These are phyloP conservation scores for Xylaria intraflava DNA, from an alignment of 495 filamentous ascomycete species.

Conservation along the genomic window DNA sequence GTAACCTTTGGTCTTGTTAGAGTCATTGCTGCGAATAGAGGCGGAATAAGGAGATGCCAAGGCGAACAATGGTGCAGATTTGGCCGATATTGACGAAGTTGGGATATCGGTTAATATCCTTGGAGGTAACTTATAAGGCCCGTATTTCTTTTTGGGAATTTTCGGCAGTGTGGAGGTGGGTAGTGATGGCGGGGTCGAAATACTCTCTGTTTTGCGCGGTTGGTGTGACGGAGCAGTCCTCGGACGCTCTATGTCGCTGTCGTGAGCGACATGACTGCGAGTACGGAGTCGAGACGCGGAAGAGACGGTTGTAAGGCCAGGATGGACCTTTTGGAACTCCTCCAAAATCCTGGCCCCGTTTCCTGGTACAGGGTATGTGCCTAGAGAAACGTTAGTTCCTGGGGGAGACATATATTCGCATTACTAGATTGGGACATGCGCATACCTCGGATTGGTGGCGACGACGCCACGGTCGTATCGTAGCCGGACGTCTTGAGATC, in stretches of 20 bases:
- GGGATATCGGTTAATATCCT: constrained; percentile 8
- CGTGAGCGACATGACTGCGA: constrained; percentile 10
- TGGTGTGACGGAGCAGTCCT: constrained; percentile 27
- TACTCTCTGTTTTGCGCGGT: neutral
- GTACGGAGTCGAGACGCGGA: constrained; percentile 26
- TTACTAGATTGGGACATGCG: constrained; percentile 19
- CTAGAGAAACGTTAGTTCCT: constrained; percentile 20
- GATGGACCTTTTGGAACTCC: constrained; percentile 23
- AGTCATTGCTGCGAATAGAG: constrained; percentile 23
- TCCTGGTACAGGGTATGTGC: constrained; percentile 25
- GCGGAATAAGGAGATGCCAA: constrained; percentile 1
- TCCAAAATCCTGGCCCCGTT: constrained; percentile 25
- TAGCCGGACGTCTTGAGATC: constrained; percentile 29
- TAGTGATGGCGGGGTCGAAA: constrained; percentile 12
- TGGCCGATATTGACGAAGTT: neutral
- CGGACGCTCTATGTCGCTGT: constrained; percentile 26
- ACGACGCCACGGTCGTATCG: constrained; percentile 21
- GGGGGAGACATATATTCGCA: constrained; percentile 14
- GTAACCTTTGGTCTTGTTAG: constrained; percentile 15
- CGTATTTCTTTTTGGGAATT: constrained; percentile 17
- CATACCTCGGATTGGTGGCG: constrained; percentile 32
- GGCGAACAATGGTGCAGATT: constrained; percentile 2
- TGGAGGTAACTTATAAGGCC: constrained; percentile 19
- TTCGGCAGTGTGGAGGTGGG: constrained; percentile 8
- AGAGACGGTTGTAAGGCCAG: constrained; percentile 19